phyloP scores from a whole-genome alignment of 164 flowering plant species.

The Protea cynaroides region DNA sequence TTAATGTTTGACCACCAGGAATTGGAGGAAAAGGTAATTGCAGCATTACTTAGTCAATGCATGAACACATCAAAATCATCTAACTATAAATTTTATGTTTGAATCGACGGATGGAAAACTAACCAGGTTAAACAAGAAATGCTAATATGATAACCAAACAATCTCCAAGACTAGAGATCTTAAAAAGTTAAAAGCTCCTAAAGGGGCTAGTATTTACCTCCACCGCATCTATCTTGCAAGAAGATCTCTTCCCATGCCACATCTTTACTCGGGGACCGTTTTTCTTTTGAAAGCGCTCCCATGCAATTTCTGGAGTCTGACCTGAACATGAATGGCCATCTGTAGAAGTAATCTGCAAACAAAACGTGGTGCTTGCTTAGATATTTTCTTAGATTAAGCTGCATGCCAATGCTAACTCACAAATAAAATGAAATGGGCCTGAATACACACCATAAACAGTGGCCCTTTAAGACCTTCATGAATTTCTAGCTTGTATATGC shows the following conservation, averaged over 20 bases:
- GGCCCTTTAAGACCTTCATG: constrained; percentile 84
- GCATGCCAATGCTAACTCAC: not conserved
- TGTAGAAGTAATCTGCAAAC: constrained; percentile 47
- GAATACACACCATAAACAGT: constrained; percentile 54
- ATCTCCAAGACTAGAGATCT: not conserved
- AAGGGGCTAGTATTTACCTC: constrained; percentile 44
- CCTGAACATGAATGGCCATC: constrained; percentile 66
- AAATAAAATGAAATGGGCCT: constrained; percentile 1
- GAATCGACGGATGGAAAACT: not conserved
- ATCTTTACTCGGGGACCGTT: constrained; percentile 41
- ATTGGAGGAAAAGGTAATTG: too few species aligned
- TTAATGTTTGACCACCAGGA: too few species aligned
- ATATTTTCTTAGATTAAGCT: not conserved
- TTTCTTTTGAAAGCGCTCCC: constrained; percentile 74
- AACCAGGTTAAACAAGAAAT: not conserved
- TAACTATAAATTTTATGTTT: not conserved
- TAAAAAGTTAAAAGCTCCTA: not conserved
- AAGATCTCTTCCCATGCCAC: constrained; percentile 67
- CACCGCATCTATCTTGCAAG: constrained; percentile 75
- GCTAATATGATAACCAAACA: not conserved
- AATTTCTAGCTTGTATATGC: constrained; percentile 60
- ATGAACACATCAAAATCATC: too few species aligned
- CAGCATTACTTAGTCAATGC: too few species aligned
- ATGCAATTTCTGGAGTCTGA: constrained; percentile 83
- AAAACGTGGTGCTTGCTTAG: not conserved